Evolutionary conservation across 1,284 basidiomycete genomes (phyloP).

Genomic region (Gomphus sp.): DNA sequence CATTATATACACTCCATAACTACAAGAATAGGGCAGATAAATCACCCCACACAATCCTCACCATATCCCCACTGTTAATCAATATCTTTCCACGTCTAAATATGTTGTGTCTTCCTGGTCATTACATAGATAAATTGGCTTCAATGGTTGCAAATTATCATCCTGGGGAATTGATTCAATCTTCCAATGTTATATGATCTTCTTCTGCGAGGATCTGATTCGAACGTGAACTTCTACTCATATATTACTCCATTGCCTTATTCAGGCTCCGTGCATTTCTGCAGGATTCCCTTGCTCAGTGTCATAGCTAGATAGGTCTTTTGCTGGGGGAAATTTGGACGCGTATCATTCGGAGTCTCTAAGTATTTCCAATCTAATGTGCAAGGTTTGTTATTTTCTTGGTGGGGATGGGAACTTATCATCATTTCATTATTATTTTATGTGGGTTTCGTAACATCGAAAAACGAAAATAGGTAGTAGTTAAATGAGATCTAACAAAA

Average conservation of each 20-base stretch:
- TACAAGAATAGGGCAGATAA: no score
- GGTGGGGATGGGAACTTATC: background rate
- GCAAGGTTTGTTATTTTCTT: background rate
- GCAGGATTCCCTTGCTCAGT: background rate
- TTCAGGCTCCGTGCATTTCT: background rate
- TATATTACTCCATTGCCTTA: background rate
- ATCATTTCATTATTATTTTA: background rate
- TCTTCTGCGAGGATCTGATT: background rate
- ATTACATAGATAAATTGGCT: background rate
- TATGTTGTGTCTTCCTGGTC: background rate
- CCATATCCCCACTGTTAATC: no score
- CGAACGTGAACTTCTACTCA: background rate
- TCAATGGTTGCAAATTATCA: background rate
- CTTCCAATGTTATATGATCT: background rate
- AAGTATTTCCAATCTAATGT: background rate
- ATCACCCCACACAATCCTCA: no score
- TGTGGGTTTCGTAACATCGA: background rate
- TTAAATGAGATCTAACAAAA: background rate
- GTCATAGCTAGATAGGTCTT: background rate
- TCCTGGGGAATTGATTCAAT: background rate
- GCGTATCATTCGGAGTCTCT: background rate
- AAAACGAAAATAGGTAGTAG: background rate
- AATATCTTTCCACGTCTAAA: background rate
- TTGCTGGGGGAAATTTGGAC: background rate
- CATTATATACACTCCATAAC: no score